Conservation (phyloP, 768 basidiomycete genomes). For the Sporobolomyces pararoseus region DNA sequence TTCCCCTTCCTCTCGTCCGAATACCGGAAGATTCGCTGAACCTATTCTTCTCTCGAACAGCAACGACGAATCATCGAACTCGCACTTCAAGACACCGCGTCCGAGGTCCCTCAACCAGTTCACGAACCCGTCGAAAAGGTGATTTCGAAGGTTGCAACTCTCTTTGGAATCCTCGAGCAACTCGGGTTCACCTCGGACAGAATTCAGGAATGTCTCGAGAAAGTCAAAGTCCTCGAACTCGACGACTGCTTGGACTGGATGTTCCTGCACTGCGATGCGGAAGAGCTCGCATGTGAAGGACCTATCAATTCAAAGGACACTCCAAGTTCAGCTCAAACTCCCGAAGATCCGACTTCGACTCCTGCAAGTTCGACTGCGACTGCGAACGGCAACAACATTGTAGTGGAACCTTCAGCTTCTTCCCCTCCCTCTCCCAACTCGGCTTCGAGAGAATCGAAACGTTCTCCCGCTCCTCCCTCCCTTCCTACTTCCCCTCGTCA, state of each 20-base stretch:
- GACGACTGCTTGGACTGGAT: constrained; percentile 93
- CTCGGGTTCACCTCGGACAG: constrained; percentile 69
- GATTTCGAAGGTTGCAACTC: constrained; percentile 66
- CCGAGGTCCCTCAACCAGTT: constrained; percentile 44
- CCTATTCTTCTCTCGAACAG: not conserved
- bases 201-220: constrained; percentile 67
- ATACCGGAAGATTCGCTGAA: not conserved
- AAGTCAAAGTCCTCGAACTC: constrained; percentile 65
- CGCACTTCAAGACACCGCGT: constrained; percentile 4
- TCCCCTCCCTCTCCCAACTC: not conserved
- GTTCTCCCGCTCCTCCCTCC: not conserved
- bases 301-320: constrained; percentile 1
- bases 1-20: not conserved
- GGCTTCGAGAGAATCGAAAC: not conserved
- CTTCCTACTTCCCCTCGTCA: constrained; percentile 11
- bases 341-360: not conserved
- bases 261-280: constrained; percentile 61
- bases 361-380: not conserved
- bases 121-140: constrained; percentile 69
- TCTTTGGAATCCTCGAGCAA: constrained; percentile 73
- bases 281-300: constrained; percentile 55
- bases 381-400: not conserved
- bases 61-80: constrained; percentile 38
- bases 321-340: too few relatives aligned
- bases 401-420: not conserved